phyloP scores from a whole-genome alignment of 1,284 basidiomycete species.

The Microbotryum intermedium region DNA sequence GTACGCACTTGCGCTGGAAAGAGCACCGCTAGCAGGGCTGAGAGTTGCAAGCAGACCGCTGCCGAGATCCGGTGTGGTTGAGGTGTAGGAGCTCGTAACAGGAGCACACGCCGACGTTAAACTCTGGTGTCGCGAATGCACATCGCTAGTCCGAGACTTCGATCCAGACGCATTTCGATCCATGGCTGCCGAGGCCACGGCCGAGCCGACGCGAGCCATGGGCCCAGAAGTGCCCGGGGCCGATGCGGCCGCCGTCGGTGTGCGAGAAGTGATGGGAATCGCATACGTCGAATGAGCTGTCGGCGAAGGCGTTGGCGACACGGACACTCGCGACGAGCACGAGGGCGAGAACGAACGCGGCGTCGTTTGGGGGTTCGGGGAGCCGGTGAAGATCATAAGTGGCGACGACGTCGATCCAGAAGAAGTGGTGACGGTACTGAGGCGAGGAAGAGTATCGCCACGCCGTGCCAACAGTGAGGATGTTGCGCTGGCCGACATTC shows the following conservation, averaged over 20 bases:
- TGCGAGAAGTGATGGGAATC: too few species aligned
- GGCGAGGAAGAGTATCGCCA: background rate
- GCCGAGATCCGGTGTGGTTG: slow-evolving; percentile 8
- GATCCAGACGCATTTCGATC: slow-evolving; percentile 12
- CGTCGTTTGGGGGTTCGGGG: background rate
- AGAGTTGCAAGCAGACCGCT: background rate
- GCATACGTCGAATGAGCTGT: background rate
- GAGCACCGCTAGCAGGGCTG: background rate
- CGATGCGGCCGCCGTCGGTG: too few species aligned
- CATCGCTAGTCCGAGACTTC: slow-evolving; percentile 8
- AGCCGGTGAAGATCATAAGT: slow-evolving; percentile 15
- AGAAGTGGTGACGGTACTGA: slow-evolving; percentile 8
- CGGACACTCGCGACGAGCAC: background rate
- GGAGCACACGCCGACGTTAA: slow-evolving; percentile 27
- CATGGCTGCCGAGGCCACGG: slow-evolving; percentile 14
- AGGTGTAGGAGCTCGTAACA: slow-evolving; percentile 11
- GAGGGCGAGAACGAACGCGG: background rate
- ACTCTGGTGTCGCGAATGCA: slow-evolving; percentile 19
- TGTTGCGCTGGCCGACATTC: background rate
- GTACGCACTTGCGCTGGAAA: background rate
- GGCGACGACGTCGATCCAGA: slow-evolving; percentile 10
- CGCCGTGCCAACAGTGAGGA: background rate
- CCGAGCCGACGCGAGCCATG: slow-evolving; percentile 1
- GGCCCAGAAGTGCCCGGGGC: background rate
- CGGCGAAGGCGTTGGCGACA: slow-evolving; percentile 8